Evolutionary conservation across 352 stramenopile species (phyloP), one percentile per base, ranked within the genome.

Genomic region (Pythium aquatile): DNA sequence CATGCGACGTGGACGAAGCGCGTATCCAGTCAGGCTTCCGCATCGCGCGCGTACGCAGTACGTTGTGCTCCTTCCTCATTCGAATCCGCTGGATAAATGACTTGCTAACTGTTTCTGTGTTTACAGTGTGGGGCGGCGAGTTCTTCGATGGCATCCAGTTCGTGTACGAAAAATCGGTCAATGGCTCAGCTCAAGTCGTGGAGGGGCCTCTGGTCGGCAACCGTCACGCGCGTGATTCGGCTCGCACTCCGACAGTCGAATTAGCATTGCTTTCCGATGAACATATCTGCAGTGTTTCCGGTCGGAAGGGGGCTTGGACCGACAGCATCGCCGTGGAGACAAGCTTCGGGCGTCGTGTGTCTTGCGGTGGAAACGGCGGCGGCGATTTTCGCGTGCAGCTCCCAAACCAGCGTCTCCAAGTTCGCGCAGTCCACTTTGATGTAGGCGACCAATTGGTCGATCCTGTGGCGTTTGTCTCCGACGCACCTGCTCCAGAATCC

Each of bases 231-330:
- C 77, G 69, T 4, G 49, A 52, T 1, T 51, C 69, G 44, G 55
- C 57, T n/a, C 65, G 65, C 0, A 65, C 77, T 11, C 74, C 84
- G 0, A 80, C 77, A 20, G 42, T 67, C 0, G 69, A 61, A 2
- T 51, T 87, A n/a, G 56, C 65, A 2, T 51, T 95, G 26, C 47
- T 86, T 17, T 55, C 64, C 24, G 72, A 81, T 29, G 86, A 95
- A 55, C 66, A 79, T 24, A 64, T 95, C 33, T 68, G 62, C 1
- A 53, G 63, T 37, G 57, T 93, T 13, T 70, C 69, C 54, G 86
- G 86, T 14, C 77, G 81, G 2, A 91, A 90, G 33, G 86, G 86
- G 7, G 84, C 83, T 49, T 95, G 86, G 86, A 92, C 68, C 3
- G 86, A 95, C 51, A 73, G 60, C 20, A 55, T 95, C n/a, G 62